Evolutionary conservation across 2,329 filamentous ascomycete genomes (phyloP).

Genomic region (Pseudogymnoascus sp.): DNA sequence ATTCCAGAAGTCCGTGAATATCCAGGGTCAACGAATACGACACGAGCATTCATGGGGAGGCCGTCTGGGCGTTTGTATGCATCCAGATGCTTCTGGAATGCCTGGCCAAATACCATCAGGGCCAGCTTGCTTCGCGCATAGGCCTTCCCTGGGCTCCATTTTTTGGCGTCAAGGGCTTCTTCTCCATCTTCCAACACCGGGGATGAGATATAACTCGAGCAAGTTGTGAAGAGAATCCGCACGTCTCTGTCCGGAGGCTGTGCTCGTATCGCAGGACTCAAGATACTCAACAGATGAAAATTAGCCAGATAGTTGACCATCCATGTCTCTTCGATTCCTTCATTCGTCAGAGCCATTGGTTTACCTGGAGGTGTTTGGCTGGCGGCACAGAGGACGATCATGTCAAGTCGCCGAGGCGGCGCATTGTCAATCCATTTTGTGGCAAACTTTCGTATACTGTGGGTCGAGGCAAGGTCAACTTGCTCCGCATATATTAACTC

Average conservation of each 20-base stretch:
- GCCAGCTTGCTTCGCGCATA: slow-evolving; percentile 68
- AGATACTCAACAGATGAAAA: slow-evolving; percentile 86
- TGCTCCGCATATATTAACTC: slow-evolving; percentile 91
- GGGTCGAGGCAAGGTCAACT: slow-evolving; percentile 80
- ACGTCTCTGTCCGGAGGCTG: slow-evolving; percentile 94
- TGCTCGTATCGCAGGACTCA: slow-evolving; percentile 81
- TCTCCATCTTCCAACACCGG: slow-evolving; percentile 53
- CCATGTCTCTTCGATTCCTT: slow-evolving; percentile 86
- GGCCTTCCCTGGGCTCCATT: slow-evolving; percentile 49
- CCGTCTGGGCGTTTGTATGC: slow-evolving; percentile 77
- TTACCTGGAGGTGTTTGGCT: slow-evolving; percentile 64
- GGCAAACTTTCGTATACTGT: slow-evolving; percentile 86
- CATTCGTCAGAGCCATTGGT: slow-evolving; percentile 54
- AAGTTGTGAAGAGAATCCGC: slow-evolving; percentile 77
- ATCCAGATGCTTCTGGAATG: slow-evolving; percentile 88
- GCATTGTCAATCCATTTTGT: slow-evolving; percentile 98
- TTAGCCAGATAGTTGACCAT: slow-evolving; percentile 93
- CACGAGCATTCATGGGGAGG: slow-evolving; percentile 71
- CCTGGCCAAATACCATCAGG: slow-evolving; percentile 78
- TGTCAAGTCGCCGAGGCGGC: slow-evolving; percentile 80
- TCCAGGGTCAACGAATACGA: slow-evolving; percentile 83
- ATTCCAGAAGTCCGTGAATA: slow-evolving; percentile 79
- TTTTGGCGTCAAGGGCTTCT: slow-evolving; percentile 35
- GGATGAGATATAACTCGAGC: slow-evolving; percentile 78
- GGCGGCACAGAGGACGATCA: slow-evolving; percentile 81